Conservation (phyloP, 2,329 filamentous ascomycete species). For the Aspergillus clavatus region DNA sequence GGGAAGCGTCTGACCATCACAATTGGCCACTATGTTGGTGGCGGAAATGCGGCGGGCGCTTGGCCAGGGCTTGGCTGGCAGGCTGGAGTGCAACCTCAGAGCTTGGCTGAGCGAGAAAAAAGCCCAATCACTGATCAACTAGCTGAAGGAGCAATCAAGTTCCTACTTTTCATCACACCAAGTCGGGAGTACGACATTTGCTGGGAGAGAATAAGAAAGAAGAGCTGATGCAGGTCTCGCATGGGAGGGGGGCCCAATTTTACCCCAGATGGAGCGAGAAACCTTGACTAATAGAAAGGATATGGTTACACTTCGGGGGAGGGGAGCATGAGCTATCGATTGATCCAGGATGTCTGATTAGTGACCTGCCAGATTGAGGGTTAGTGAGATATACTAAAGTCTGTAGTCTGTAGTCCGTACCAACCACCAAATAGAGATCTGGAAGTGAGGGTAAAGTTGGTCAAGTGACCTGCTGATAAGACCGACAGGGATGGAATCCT, state of each 20-base stretch:
- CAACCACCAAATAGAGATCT: no score
- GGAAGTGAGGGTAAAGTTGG: no score
- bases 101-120: constrained; percentile 12
- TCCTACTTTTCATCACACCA: no score
- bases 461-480: no score
- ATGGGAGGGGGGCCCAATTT: background rate
- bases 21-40: constrained; percentile 8
- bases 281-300: background rate
- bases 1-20: background rate
- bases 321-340: no score
- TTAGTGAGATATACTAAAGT: no score
- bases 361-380: background rate
- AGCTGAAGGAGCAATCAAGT: no score
- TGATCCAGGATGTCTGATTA: background rate
- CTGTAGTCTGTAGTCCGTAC: no score
- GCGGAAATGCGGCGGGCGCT: constrained; percentile 4
- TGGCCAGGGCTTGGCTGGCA: constrained; percentile 20
- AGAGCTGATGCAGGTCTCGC: background rate
- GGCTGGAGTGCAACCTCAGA: constrained; percentile 20
- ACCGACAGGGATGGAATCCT: no score
- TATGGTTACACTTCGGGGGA: background rate
- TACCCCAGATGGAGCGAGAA: background rate
- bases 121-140: no score
- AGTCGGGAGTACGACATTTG: background rate
- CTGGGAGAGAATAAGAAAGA: no score